Evolutionary conservation across 1,284 basidiomycete species (phyloP), one percentile per base, ranked within the genome.

Genomic region (Moniliophthora roreri): DNA sequence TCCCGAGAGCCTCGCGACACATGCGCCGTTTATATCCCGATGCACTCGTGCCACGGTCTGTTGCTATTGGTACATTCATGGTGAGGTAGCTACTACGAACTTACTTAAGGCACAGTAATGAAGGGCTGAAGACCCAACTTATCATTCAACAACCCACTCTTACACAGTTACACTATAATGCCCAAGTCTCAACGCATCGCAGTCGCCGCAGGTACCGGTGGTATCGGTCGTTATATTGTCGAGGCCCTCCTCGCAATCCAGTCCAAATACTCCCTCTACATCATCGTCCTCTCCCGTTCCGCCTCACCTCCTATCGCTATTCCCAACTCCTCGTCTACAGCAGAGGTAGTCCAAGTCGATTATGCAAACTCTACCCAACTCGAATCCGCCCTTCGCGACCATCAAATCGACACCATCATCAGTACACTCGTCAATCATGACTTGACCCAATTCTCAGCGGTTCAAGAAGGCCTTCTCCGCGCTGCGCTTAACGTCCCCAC

Each of bases 321-420:
- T n/a, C 38, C 36, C 32, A 38, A 38, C 18, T 32, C 23, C 13
- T 26, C 38, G 9, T 6, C 28, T 32, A 32, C 7, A 9, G 38
- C 38, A 5, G 21, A 39, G 18, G n/a, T 41, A 8, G 34, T 50
- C 9, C 38, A 39, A 20, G 49, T 50, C 18, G 49, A 50, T 38
- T 50, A 50, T 18, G 28, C 28, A 15, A 16, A 50, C 21, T 13
- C 8, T 8, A 24, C 11, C 7, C 10, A 20, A 11, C 38, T 50
- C 32, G 36, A 35, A 38, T 18, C 32, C 1, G 18, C 37, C 18
- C 9, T 50, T 10, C 36, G 37, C 20, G 18, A 21, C 13, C 36
- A 50, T 24, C 11, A 28, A 2, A 50, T 50, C 20, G 48, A 50
- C 20, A 50, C 48, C 24, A 26, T 50, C 23, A 50, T 50, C 16